phyloP scores from a whole-genome alignment of 2,329 filamentous ascomycete species.

The Fusarium sp. region DNA sequence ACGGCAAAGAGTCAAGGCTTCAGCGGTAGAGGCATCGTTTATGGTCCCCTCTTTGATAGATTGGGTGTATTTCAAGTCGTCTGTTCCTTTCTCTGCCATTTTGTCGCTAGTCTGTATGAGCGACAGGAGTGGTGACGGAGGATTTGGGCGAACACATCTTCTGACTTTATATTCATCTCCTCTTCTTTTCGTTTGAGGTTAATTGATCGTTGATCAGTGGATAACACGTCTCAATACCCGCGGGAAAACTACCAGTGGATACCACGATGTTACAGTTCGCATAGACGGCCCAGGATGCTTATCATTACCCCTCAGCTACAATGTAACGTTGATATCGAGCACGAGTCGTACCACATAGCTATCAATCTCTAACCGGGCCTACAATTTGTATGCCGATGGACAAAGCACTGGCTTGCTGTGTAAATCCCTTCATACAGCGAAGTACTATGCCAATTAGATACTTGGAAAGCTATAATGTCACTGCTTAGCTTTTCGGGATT shows the following conservation, averaged over 20 bases:
- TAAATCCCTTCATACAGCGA: accelerated
- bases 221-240: neutral
- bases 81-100: neutral
- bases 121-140: accelerated
- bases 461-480: neutral
- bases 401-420: accelerated
- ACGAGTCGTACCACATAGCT: neutral
- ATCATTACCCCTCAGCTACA: neutral
- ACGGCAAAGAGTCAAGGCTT: neutral
- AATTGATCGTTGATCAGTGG: neutral
- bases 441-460: neutral
- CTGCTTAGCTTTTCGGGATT: no score
- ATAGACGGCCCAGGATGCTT: neutral
- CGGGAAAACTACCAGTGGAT: neutral
- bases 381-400: neutral
- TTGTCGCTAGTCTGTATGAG: neutral
- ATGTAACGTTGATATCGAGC: neutral
- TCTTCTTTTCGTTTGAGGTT: neutral
- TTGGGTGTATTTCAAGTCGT: neutral
- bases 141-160: no score
- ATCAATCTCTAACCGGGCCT: neutral
- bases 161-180: neutral
- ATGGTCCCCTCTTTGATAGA: neutral
- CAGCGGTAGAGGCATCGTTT: neutral
- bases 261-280: neutral